Evolutionary conservation across 495 filamentous ascomycete species (phyloP), one percentile per base, ranked within the genome.

Genomic region (Penicillium salamii): DNA sequence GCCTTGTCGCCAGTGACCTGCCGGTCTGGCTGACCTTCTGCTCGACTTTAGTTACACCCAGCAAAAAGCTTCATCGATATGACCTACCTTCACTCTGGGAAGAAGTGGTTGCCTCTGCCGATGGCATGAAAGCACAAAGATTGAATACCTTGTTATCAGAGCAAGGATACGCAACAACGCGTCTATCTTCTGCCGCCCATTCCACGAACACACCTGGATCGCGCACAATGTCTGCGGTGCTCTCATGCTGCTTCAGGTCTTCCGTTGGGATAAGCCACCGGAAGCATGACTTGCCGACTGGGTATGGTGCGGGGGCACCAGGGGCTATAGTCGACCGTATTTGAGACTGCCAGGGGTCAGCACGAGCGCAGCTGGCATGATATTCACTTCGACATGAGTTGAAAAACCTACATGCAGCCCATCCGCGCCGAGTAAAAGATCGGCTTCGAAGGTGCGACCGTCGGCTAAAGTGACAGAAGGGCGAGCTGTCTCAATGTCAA

Each of bases 341-440:
- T 15, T 59, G 51, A 7, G 65, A 66, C 65, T 66, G 32, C n/a
- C 2, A 19, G 36, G 37, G 26, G 40, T 50, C 14, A 34, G 38
- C 31, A 33, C 13, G 39, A 2, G n/a, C 26, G 5, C 12, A 3
- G 11, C 1, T 26, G n/a, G 12, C 18, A 23, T 14, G 14, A 2
- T 12, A 1, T 7, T 14, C 5, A 13, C 11, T n/a, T n/a, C n/a
- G n/a, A n/a, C 0, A 18, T 20, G 11, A 17, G 15, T 33, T 9
- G 20, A 19, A 32, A 32, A 1, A 17, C 54, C 20, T 54, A 68
- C 63, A 36, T 67, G 57, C 1, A 83, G 67, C 12, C 80, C 82
- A 63, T 85, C 82, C 2, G 82, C 81, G 3, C 80, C 81, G 41
- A 85, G 73, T 4, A 84, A 67, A 1, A 84, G 45, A 58, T 85